Evolutionary conservation across 805 yeast species (phyloP).

Genomic region (Grigorovia jiainica): DNA sequence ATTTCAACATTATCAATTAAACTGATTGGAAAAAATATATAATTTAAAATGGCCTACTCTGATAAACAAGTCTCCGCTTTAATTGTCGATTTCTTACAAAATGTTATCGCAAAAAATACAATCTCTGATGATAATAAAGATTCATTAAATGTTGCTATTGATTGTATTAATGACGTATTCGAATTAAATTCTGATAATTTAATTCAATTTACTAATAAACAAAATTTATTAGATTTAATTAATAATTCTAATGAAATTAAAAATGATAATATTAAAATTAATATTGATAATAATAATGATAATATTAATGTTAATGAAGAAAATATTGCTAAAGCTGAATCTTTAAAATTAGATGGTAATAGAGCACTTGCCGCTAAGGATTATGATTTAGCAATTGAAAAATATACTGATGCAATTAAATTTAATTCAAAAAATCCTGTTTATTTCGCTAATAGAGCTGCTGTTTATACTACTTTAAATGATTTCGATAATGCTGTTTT

Average conservation of each 20-base stretch:
- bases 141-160: slow-evolving; percentile 87
- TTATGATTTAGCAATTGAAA: slow-evolving; percentile 59
- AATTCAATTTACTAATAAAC: slow-evolving; percentile 9
- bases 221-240: neutral
- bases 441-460: slow-evolving; percentile 89
- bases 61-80: slow-evolving; percentile 62
- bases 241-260: slow-evolving; percentile 15
- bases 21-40: neutral
- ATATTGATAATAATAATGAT: slow-evolving; percentile 35
- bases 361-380: slow-evolving; percentile 73
- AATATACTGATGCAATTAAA: slow-evolving; percentile 73
- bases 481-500: slow-evolving; percentile 67
- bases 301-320: no score
- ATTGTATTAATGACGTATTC: slow-evolving; percentile 84
- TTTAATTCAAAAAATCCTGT: slow-evolving; percentile 67
- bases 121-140: slow-evolving; percentile 75
- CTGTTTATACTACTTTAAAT: slow-evolving; percentile 77
- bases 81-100: slow-evolving; percentile 61
- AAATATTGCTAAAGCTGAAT: slow-evolving; percentile 83
- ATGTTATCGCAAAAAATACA: slow-evolving; percentile 48
- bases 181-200: slow-evolving; percentile 45
- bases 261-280: slow-evolving; percentile 35
- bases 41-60: slow-evolving; percentile 34
- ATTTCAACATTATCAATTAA: neutral
- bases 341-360: slow-evolving; percentile 79